phyloP scores from a whole-genome alignment of 805 yeast genomes.

The Brettanomyces naardenensis region DNA sequence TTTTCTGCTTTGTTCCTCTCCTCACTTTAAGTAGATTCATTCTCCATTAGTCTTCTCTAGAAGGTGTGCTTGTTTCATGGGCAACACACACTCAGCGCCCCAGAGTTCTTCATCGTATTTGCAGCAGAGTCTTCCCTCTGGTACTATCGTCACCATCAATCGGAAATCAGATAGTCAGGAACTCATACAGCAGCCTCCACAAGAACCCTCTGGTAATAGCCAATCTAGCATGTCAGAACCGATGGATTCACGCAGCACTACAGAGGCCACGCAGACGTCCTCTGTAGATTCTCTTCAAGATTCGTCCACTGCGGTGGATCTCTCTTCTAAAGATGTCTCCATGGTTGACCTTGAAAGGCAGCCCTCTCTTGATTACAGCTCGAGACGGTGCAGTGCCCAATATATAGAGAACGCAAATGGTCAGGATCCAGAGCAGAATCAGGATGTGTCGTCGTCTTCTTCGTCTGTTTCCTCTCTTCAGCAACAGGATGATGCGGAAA shows the following conservation, averaged over 20 bases:
- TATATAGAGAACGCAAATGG: slow-evolving; percentile 10
- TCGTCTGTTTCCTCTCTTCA: slow-evolving; percentile 1
- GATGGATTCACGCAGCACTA: background rate
- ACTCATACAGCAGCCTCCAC: background rate
- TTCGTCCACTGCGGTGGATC: background rate
- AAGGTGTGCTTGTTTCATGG: slow-evolving; percentile 1
- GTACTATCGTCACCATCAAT: slow-evolving; percentile 3
- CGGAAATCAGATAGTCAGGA: background rate
- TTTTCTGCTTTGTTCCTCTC: background rate
- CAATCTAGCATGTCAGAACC: background rate
- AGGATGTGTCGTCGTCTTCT: background rate
- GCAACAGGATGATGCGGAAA: slow-evolving; percentile 1
- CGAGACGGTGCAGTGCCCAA: slow-evolving; percentile 6
- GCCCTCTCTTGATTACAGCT: slow-evolving; percentile 4
- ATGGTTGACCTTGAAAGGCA: slow-evolving; percentile 26
- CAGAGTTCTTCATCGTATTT: background rate
- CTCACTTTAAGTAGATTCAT: slow-evolving; percentile 1
- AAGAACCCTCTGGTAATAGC: background rate
- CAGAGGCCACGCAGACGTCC: background rate
- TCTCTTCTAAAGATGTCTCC: slow-evolving; percentile 24
- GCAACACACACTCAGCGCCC: background rate
- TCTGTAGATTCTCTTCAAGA: background rate
- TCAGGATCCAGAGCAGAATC: too few relatives aligned
- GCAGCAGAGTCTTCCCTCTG: slow-evolving; percentile 2
- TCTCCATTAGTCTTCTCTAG: too few relatives aligned